phyloP scores from a whole-genome alignment of 352 stramenopile species.

The Pythium guiyangense region DNA sequence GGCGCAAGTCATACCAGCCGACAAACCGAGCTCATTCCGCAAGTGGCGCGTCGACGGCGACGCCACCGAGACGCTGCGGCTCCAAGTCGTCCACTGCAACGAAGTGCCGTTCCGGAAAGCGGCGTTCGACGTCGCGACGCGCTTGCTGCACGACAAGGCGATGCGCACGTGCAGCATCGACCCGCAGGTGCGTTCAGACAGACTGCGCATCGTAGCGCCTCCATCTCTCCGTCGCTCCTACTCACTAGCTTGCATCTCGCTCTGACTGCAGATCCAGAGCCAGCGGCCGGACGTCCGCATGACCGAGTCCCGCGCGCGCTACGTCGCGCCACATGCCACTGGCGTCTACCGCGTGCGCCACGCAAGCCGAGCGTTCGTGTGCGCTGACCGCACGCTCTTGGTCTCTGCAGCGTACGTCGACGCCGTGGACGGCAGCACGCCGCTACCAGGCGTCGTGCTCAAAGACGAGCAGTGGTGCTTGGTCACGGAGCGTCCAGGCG shows the following conservation, averaged over 20 bases:
- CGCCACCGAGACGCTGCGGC: background rate
- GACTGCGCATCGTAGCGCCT: too few species aligned
- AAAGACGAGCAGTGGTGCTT: constrained; percentile 1
- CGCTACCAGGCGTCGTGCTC: background rate
- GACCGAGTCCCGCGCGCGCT: background rate
- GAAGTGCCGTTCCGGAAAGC: background rate
- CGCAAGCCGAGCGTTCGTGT: background rate
- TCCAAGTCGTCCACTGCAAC: background rate
- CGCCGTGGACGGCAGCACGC: background rate
- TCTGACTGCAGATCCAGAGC: too few species aligned
- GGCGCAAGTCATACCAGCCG: background rate
- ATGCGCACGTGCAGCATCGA: background rate
- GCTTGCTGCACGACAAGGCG: background rate
- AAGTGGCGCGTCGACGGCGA: background rate
- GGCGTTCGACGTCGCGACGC: background rate
- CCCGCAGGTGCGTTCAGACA: background rate
- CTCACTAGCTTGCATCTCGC: too few species aligned
- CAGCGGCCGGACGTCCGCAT: too few species aligned
- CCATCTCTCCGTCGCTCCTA: too few species aligned
- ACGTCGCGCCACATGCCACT: background rate
- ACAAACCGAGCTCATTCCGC: background rate
- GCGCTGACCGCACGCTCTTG: background rate
- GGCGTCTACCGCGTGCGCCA: background rate
- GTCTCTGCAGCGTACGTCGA: background rate
- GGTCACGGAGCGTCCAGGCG: background rate